These are phyloP conservation scores for Xerocomellus intermedius DNA, from an alignment of 768 basidiomycete species.

Conservation along the genomic window DNA sequence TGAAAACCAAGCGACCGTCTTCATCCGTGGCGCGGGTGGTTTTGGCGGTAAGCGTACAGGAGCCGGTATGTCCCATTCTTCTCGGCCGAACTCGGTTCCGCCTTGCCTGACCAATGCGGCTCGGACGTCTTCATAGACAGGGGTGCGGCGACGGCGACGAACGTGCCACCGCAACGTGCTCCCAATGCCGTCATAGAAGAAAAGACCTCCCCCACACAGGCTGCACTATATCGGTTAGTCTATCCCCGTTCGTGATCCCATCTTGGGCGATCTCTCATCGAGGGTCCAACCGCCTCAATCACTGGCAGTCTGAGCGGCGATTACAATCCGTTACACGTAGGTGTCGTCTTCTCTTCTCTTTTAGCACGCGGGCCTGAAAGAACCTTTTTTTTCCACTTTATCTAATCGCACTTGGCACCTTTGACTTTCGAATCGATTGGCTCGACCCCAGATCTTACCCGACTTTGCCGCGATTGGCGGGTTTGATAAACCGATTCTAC, in stretches of 20 bases:
- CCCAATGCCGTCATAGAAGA: slow-evolving; percentile 90
- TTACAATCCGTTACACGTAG: slow-evolving; percentile 83
- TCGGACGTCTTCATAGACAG: slow-evolving; percentile 57
- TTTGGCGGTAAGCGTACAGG: slow-evolving; percentile 91
- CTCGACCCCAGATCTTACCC: slow-evolving; percentile 68
- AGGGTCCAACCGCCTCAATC: not conserved
- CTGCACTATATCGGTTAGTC: slow-evolving; percentile 86
- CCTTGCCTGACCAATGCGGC: not conserved
- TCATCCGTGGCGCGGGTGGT: slow-evolving; percentile 93
- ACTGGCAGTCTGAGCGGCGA: slow-evolving; percentile 94
- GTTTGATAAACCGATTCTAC: slow-evolving; percentile 86
- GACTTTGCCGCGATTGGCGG: slow-evolving; percentile 95
- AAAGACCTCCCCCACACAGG: slow-evolving; percentile 77
- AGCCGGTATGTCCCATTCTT: slow-evolving; percentile 50
- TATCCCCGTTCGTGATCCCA: not conserved
- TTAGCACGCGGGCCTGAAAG: slow-evolving; percentile 4
- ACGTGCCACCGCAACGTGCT: slow-evolving; percentile 74
- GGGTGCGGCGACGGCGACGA: slow-evolving; percentile 81
- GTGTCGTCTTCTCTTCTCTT: slow-evolving; percentile 16
- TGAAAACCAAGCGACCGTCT: slow-evolving; percentile 89
- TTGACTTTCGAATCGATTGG: not conserved
- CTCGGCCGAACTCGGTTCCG: slow-evolving; percentile 2
- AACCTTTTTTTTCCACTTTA: not conserved
- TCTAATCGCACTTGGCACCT: not conserved
- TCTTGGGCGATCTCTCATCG: slow-evolving; percentile 4